Percentiles rank a stretch among this genome's conserved stretches.
Evolutionary conservation across 2,329 filamentous ascomycete genomes (phyloP).

Genomic region (Colletotrichum noveboracense): DNA sequence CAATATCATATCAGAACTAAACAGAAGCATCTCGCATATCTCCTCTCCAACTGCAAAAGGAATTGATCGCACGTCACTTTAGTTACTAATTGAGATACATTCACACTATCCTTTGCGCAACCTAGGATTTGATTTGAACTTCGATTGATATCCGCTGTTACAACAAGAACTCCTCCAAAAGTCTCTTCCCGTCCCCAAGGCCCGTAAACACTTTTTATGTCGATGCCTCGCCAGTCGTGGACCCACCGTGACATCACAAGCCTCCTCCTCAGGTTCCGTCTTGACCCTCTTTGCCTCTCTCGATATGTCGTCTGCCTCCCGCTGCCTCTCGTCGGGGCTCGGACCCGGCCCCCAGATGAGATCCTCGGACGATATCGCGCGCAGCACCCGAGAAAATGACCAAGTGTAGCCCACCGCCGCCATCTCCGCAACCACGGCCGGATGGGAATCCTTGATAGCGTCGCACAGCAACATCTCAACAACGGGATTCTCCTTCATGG

Average conservation of each 20-base stretch:
- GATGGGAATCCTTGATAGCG: not conserved
- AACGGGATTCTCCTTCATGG: not conserved
- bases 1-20: too few species aligned
- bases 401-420: not conserved
- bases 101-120: not conserved
- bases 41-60: too few species aligned
- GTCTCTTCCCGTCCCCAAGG: not conserved
- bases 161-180: fast-evolving
- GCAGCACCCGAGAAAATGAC: fast-evolving
- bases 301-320: not conserved
- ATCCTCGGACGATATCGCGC: fast-evolving
- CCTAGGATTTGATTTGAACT: not conserved
- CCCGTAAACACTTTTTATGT: not conserved
- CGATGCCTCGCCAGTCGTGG: not conserved
- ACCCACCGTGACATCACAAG: too few species aligned
- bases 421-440: not conserved
- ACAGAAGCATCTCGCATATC: too few species aligned
- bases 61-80: fast-evolving
- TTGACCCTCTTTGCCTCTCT: not conserved
- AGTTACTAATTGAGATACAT: not conserved
- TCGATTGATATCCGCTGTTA: not conserved
- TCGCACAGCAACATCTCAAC: fast-evolving
- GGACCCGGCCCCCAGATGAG: too few species aligned
- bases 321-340: too few species aligned
- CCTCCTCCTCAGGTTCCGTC: not conserved